These are phyloP conservation scores for Termitomyces sp. DNA, from an alignment of 768 basidiomycete species.

Conservation along the genomic window DNA sequence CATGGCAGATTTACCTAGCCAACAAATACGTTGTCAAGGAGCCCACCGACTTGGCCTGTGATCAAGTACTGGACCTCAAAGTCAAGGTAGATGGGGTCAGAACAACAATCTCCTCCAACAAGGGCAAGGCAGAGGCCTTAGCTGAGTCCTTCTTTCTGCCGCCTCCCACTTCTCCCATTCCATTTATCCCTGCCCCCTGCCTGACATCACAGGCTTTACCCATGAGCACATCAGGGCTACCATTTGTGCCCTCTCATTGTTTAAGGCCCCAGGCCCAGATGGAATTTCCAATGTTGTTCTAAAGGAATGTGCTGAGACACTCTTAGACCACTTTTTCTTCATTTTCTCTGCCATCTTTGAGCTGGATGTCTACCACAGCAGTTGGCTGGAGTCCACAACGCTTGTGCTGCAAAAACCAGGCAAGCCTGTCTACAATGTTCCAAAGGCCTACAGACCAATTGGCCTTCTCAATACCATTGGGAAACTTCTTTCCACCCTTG, in stretches of 20 bases:
- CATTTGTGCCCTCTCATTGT: neutral
- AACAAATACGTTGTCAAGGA: neutral
- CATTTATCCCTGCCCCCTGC: neutral
- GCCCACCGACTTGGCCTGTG: neutral
- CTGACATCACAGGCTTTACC: neutral
- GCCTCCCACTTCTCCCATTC: neutral
- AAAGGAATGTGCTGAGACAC: neutral
- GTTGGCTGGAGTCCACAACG: neutral
- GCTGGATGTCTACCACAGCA: neutral
- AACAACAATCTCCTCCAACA: neutral
- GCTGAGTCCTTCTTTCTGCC: slow-evolving; percentile 15
- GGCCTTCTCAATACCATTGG: neutral
- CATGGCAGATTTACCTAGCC: neutral
- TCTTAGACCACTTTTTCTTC: neutral
- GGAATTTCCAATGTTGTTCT: neutral
- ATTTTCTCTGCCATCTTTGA: neutral
- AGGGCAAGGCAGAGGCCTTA: neutral
- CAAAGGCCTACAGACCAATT: no score
- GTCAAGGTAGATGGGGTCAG: neutral
- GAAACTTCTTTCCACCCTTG: slow-evolving; percentile 5
- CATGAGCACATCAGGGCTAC: neutral
- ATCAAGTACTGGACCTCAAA: neutral
- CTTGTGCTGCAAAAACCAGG: neutral
- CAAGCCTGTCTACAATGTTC: neutral
- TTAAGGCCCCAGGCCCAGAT: neutral